Conservation (phyloP, 176 grass and related monocot genomes). For the Triticum dicoccoides region DNA sequence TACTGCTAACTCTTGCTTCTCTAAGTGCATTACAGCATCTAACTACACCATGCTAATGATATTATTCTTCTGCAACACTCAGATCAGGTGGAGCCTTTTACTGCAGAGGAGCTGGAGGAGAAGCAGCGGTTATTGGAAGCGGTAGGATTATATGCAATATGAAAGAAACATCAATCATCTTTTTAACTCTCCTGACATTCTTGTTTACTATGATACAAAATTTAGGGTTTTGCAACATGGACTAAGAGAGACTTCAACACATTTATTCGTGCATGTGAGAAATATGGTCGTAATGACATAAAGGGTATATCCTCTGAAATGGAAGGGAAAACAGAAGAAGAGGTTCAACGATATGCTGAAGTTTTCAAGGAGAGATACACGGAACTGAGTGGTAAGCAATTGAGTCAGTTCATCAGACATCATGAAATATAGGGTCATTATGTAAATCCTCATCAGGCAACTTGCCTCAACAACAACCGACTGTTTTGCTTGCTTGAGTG, state of each 20-base stretch:
- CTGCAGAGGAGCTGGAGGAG: constrained; percentile 84
- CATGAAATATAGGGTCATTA: not conserved
- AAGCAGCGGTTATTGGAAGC: constrained; percentile 82
- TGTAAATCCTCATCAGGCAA: not conserved
- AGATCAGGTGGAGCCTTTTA: constrained; percentile 85
- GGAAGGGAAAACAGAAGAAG: constrained; percentile 95
- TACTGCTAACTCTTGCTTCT: constrained; percentile 29
- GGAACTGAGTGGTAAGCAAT: constrained; percentile 76
- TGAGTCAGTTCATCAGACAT: not conserved
- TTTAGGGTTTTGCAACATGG: constrained; percentile 94
- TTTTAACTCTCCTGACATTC: not conserved
- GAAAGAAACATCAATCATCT: not conserved
- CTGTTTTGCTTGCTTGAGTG: not conserved
- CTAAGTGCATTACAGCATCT: not conserved
- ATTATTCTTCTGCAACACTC: constrained; percentile 32
- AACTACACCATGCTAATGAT: constrained; percentile 32
- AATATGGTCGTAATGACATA: constrained; percentile 91
- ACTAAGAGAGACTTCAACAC: constrained; percentile 91
- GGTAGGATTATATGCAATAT: constrained; percentile 33
- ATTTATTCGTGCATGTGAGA: constrained; percentile 95
- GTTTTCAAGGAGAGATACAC: constrained; percentile 93
- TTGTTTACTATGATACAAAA: constrained; percentile 10
- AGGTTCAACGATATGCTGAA: constrained; percentile 86
- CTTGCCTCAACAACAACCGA: not conserved
- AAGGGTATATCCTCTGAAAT: constrained; percentile 91